Evolutionary conservation across 73 alveolate genomes (phyloP).

Genomic region (Paramecium sonneborni): DNA sequence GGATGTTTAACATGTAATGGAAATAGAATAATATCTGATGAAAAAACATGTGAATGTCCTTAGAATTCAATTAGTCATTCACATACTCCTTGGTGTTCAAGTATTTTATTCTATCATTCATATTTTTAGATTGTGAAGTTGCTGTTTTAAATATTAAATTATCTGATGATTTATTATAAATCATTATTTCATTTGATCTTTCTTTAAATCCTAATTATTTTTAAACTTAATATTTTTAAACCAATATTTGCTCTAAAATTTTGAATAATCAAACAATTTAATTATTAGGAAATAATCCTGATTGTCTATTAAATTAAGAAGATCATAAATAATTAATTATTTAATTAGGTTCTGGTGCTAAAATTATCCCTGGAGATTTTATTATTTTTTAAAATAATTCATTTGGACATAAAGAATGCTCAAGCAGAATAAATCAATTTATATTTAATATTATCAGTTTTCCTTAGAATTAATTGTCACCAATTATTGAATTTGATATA

Average conservation of each 20-base stretch:
- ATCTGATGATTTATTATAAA: not conserved
- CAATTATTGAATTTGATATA: not conserved
- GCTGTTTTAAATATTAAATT: not conserved
- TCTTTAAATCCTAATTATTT: not conserved
- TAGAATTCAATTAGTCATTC: not conserved
- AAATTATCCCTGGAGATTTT: not conserved
- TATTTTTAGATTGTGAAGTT: not conserved
- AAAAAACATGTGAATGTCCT: conserved; percentile 4
- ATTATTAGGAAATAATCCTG: not conserved
- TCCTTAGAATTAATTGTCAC: not conserved
- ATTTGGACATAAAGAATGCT: not conserved
- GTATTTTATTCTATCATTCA: not conserved
- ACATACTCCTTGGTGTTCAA: not conserved
- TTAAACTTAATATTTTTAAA: not conserved
- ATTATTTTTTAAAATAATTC: not conserved
- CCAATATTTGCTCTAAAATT: not conserved
- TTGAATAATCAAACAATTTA: not conserved
- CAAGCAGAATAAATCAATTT: not conserved
- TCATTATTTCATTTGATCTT: not conserved
- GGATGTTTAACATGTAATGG: conserved; percentile 16
- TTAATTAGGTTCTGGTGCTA: not conserved
- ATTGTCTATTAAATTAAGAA: not conserved
- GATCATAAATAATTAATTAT: not conserved
- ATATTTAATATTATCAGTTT: not conserved
- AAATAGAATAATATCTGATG: not conserved